Evolutionary conservation across 257 asterid species (phyloP).

Genomic region (Gentiana macrophylla): DNA sequence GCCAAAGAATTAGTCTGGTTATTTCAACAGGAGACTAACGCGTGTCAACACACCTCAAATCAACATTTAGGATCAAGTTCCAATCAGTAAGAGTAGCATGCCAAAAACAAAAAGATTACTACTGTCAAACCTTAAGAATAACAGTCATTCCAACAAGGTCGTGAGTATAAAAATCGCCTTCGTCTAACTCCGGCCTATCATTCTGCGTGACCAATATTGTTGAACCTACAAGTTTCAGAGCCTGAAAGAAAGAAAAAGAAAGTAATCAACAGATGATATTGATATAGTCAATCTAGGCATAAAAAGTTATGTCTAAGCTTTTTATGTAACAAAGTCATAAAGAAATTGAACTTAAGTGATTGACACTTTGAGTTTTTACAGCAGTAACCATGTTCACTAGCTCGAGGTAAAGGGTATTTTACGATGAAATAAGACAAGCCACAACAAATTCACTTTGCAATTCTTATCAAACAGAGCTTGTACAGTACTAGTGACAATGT

Average conservation of each 20-base stretch:
- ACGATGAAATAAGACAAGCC: too few species aligned
- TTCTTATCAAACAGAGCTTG: too few species aligned
- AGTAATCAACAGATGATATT: neutral
- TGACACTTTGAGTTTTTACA: too few species aligned
- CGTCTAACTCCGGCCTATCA: slow-evolving; percentile 75
- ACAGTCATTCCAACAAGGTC: slow-evolving; percentile 90
- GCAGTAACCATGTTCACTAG: too few species aligned
- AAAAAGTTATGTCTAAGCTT: neutral
- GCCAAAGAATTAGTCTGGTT: too few species aligned
- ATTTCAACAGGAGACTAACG: too few species aligned
- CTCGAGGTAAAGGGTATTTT: too few species aligned
- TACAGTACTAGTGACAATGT: too few species aligned
- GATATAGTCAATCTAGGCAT: neutral
- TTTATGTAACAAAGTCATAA: too few species aligned
- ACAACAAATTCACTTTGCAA: too few species aligned
- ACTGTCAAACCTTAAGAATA: slow-evolving; percentile 50
- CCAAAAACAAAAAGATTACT: neutral
- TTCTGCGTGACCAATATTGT: slow-evolving; percentile 61
- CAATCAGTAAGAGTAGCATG: neutral
- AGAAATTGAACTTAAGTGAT: too few species aligned
- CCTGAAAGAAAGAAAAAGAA: slow-evolving; percentile 34
- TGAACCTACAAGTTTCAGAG: slow-evolving; percentile 83
- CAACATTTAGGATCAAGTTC: too few species aligned
- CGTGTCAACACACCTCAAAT: neutral
- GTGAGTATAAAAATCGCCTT: slow-evolving; percentile 75